Evolutionary conservation across 345 rosid species (phyloP).

Genomic region (Euphorbia lathyris): DNA sequence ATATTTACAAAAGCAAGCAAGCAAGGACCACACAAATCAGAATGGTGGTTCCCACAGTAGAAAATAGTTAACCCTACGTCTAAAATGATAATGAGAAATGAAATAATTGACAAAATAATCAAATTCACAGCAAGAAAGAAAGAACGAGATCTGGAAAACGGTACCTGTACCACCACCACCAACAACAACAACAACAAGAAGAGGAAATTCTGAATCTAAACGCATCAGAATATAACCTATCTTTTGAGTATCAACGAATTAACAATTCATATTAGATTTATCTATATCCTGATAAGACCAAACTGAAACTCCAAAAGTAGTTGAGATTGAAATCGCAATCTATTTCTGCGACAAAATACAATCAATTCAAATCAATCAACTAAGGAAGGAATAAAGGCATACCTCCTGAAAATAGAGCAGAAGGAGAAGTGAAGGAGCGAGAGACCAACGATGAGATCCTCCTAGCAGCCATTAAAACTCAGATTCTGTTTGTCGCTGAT

Average conservation of each 20-base stretch:
- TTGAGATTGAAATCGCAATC: neutral
- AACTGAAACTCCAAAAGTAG: neutral
- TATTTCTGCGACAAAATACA: neutral
- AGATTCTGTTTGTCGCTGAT: neutral
- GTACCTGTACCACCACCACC: neutral
- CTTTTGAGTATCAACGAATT: too few species aligned
- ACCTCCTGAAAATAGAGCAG: conserved; percentile 38
- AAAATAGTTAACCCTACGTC: neutral
- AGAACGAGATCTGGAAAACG: neutral
- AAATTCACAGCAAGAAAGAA: neutral
- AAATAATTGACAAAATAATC: neutral
- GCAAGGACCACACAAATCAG: neutral
- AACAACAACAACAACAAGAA: neutral
- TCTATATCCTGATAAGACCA: neutral
- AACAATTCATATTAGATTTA: neutral
- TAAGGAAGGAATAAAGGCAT: neutral
- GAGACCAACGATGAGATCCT: conserved; percentile 47
- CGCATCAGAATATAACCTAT: neutral
- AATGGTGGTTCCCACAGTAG: neutral
- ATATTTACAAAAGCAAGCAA: neutral
- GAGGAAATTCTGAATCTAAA: conserved; percentile 1
- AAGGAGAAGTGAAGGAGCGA: conserved; percentile 43
- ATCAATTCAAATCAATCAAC: neutral
- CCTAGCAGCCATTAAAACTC: conserved; percentile 43
- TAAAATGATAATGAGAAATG: neutral